Base-by-base conservation (phyloP, 345 rosid genomes). In the Pseudoturritis turrita region DNA sequence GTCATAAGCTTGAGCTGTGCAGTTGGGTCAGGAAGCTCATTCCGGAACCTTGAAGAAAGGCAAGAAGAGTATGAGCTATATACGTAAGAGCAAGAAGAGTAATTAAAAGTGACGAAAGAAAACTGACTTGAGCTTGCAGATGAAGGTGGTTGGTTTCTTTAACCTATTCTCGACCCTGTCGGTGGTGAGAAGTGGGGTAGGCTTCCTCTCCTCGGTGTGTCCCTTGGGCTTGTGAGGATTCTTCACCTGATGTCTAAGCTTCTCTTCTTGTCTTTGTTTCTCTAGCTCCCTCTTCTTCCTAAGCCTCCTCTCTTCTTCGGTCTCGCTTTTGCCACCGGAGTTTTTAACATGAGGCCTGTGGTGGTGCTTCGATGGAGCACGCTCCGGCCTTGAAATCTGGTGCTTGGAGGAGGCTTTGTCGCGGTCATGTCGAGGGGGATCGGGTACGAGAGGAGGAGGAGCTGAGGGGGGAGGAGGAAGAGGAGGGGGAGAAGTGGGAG, bases 91-190 rank as follows among this genome's bases (percentile, higher is more conserved):
- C 31, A 29, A 29, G 33, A 29, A 6, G 33, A 29, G 53, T 3
- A 5, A 52, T 5, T 10, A 33, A 14, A 50, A 36, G 51, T 19
- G 4, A 28, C 11, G 49, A 41, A 9, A 39, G 58, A 11, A 51
- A 72, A 88, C 96, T 84, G 83, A 95, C 99, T 95, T 91, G 84
- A 95, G 76, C 85, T 89, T 95, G 92, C 99, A 95, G 83, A 91
- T 77, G 74, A 95, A 95, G 5, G 99, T 95, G n/a, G 98, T 95
- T 17, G 99, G 99, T 77, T 95, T 95, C 83, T 95, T 95, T 75
- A 95, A 79, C 84, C 97, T 87, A 78, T 95, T 95, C 80, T 91
- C 97, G 67, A 74, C 77, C 79, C 96, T 88, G 80, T 95, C 97
- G 40, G 83, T 81, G 17, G 85, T 81, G 63, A 91, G 65, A 46